phyloP scores from a whole-genome alignment of 371 early-diverging fungal species.

The Actinomucor elegans region DNA sequence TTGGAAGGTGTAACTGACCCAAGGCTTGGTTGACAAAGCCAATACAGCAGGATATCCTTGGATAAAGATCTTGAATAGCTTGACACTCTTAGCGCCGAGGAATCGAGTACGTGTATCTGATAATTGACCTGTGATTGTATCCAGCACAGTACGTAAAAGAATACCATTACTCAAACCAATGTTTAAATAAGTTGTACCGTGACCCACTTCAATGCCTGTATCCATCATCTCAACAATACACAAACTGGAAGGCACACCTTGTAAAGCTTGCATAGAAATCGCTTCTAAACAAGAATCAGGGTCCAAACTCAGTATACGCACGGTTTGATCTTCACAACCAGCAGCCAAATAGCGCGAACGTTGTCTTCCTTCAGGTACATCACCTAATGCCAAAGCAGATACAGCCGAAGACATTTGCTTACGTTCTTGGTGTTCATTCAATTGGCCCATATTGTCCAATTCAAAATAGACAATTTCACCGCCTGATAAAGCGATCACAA shows the following conservation, averaged over 20 bases:
- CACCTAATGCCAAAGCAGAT: slow-evolving; percentile 77
- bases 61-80: slow-evolving; percentile 68
- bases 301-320: slow-evolving; percentile 86
- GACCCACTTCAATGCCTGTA: slow-evolving; percentile 53
- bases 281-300: slow-evolving; percentile 78
- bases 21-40: slow-evolving; percentile 85
- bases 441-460: slow-evolving; percentile 80
- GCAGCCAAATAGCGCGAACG: slow-evolving; percentile 85
- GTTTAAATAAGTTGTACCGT: slow-evolving; percentile 78
- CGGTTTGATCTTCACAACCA: slow-evolving; percentile 92
- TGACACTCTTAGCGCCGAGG: slow-evolving; percentile 84
- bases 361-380: slow-evolving; percentile 79
- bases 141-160: slow-evolving; percentile 84
- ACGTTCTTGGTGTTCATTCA: slow-evolving; percentile 87
- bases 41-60: slow-evolving; percentile 76
- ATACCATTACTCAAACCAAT: slow-evolving; percentile 92
- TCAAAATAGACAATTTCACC: slow-evolving; percentile 94
- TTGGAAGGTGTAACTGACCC: slow-evolving; percentile 87
- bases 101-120: slow-evolving; percentile 88
- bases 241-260: slow-evolving; percentile 56
- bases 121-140: slow-evolving; percentile 80
- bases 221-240: slow-evolving; percentile 80
- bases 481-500: slow-evolving; percentile 81
- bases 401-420: slow-evolving; percentile 73
- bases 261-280: slow-evolving; percentile 77